Percentiles rank a stretch among this genome's conserved stretches.
These are phyloP conservation scores for Corynespora cassiicola DNA, from an alignment of 2,329 filamentous ascomycete species.

Conservation along the genomic window DNA sequence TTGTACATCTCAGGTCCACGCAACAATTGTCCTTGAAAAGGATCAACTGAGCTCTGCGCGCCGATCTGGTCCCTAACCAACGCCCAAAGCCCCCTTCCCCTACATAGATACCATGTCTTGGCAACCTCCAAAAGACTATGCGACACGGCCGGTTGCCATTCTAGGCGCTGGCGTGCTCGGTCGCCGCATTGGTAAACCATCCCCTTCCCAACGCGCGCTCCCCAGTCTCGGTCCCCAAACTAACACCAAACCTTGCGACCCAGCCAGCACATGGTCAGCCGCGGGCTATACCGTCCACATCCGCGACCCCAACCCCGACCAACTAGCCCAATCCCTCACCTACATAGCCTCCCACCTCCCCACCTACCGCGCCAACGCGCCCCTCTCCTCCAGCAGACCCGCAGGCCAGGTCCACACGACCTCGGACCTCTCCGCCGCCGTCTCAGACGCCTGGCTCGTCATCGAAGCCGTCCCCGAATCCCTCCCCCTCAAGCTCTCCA, in stretches of 20 bases:
- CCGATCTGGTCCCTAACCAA: too few species aligned
- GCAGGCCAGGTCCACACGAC: neutral
- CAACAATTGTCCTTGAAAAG: too few species aligned
- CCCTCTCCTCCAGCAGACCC: neutral
- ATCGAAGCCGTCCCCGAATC: slow-evolving; percentile 62
- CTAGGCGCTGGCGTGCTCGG: slow-evolving; percentile 25
- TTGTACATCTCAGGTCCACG: too few species aligned
- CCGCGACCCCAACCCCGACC: slow-evolving; percentile 47
- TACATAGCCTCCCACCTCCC: slow-evolving; percentile 47
- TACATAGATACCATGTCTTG: slow-evolving; percentile 10
- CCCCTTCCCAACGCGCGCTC: too few species aligned
- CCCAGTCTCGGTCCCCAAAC: too few species aligned
- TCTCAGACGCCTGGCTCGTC: slow-evolving; percentile 59
- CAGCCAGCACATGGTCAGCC: slow-evolving; percentile 42
- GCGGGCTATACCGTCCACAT: slow-evolving; percentile 53
- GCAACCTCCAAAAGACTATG: slow-evolving; percentile 9
- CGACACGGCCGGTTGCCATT: slow-evolving; percentile 15
- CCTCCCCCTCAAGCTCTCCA: slow-evolving; percentile 56
- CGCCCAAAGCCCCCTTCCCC: too few species aligned
- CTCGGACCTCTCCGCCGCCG: slow-evolving; percentile 49
- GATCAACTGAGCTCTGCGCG: too few species aligned
- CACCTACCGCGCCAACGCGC: slow-evolving; percentile 6
- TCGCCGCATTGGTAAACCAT: slow-evolving; percentile 18
- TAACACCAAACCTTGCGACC: slow-evolving; percentile 3
- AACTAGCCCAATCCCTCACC: slow-evolving; percentile 45